Percentiles rank a stretch among this genome's conserved stretches.
These are phyloP conservation scores for Gynandropsis gynandra DNA, from an alignment of 345 rosid genomes.

Conservation along the genomic window DNA sequence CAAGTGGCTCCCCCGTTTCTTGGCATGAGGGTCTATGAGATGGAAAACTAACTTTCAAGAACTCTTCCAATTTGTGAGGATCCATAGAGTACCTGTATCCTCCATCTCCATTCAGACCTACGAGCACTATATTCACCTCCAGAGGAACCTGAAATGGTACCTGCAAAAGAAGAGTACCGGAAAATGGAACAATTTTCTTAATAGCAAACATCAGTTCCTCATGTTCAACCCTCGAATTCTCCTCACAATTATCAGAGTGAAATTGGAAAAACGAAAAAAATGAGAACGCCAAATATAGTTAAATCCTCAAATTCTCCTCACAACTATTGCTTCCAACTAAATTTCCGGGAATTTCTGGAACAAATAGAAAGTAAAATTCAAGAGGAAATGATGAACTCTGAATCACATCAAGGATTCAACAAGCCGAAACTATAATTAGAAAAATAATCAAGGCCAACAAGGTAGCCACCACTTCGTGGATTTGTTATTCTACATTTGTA, in stretches of 20 bases:
- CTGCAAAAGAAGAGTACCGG: constrained; percentile 30
- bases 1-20: constrained; percentile 88
- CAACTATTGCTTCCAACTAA: no score
- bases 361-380: no score
- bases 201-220: background rate
- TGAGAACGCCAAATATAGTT: background rate
- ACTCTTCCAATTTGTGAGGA: constrained; percentile 72
- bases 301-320: no score
- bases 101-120: constrained; percentile 87
- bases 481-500: background rate
- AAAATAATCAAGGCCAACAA: no score
- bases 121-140: constrained; percentile 81
- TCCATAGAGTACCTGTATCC: constrained; percentile 70
- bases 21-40: constrained; percentile 76
- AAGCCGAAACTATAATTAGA: no score
- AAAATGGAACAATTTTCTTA: constrained; percentile 5
- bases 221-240: no score
- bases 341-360: no score
- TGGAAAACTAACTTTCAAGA: constrained; percentile 66
- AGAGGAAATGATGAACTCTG: no score
- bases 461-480: no score
- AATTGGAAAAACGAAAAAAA: background rate
- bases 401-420: background rate
- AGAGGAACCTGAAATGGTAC: constrained; percentile 97
- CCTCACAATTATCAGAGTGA: no score